A percentile compares a stretch with the other conserved stretches of the same genome.
Conservation (phyloP, 139 green algal species). For the Tetradesmus obliquus region DNA sequence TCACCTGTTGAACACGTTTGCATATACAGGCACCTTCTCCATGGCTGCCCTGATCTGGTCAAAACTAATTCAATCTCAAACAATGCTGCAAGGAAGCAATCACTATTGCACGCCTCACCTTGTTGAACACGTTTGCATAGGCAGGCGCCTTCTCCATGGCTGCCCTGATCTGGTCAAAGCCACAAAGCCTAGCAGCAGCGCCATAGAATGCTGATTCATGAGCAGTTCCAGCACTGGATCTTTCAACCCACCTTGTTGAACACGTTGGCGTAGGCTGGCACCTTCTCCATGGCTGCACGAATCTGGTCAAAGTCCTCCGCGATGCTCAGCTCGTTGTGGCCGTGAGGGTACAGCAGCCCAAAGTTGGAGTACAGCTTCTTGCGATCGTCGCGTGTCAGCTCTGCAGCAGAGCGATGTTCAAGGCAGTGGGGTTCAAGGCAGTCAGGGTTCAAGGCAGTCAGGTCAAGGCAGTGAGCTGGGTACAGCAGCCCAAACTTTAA, state of each 20-base stretch:
- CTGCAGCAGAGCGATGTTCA: conserved; percentile 36
- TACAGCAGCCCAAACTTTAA: conserved; percentile 95
- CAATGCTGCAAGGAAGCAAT: too few relatives aligned
- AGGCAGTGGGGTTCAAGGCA: conserved; percentile 67
- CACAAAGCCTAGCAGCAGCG: not conserved
- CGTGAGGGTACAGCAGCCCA: conserved; percentile 93
- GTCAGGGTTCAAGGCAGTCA: too few relatives aligned
- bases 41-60: conserved; percentile 93
- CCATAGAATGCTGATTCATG: not conserved
- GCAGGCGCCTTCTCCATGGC: conserved; percentile 89
- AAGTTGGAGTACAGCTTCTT: conserved; percentile 97
- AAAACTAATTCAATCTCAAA: conserved; percentile 57
- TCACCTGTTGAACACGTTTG: conserved; percentile 87
- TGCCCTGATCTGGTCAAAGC: conserved; percentile 90
- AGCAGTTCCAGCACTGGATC: not conserved
- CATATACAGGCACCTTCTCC: conserved; percentile 90
- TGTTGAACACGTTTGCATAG: conserved; percentile 88
- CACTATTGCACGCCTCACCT: conserved; percentile 55
- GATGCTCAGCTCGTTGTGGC: conserved; percentile 92
- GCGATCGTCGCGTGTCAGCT: conserved; percentile 96
- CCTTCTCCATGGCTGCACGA: conserved; percentile 89
- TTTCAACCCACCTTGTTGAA: conserved; percentile 81
- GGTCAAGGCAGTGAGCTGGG: conserved; percentile 50
- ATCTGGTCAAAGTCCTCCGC: conserved; percentile 98
- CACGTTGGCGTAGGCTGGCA: conserved; percentile 84